Conservation (phyloP, 1,284 basidiomycete species). For the Takashimella tepidaria region DNA sequence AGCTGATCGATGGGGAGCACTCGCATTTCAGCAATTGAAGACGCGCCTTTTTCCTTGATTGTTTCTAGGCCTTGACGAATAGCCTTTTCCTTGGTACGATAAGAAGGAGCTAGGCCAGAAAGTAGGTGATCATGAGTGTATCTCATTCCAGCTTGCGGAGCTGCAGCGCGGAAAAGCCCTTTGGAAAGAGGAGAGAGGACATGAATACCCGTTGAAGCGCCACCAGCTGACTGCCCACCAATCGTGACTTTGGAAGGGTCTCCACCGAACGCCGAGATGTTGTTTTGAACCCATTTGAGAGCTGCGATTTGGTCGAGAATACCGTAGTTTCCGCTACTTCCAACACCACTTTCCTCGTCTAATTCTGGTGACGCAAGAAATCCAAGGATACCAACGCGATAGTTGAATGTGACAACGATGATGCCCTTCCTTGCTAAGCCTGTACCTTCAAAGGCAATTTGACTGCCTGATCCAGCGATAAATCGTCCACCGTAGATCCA, state of each 20-base stretch:
- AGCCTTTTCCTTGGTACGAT: not conserved
- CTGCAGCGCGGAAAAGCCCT: not conserved
- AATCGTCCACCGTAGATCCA: slow-evolving; percentile 26
- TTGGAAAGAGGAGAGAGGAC: not conserved
- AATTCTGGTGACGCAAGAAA: not conserved
- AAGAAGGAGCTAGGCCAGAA: not conserved
- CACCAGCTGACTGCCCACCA: slow-evolving; percentile 2
- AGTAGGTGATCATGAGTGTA: not conserved
- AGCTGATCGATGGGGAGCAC: not conserved
- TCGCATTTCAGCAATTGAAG: not conserved
- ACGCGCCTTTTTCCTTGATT: not conserved
- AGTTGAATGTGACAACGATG: slow-evolving; percentile 53
- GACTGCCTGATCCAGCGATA: slow-evolving; percentile 45
- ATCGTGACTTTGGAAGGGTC: slow-evolving; percentile 54
- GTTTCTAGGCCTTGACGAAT: not conserved
- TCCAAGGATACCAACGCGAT: not conserved
- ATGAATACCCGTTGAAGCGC: not conserved
- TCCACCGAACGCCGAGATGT: slow-evolving; percentile 61
- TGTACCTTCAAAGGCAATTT: slow-evolving; percentile 50
- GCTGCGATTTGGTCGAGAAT: slow-evolving; percentile 30
- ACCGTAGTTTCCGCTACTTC: not conserved
- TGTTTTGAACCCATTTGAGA: slow-evolving; percentile 57
- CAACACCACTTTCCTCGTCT: not conserved
- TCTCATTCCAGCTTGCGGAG: not conserved
- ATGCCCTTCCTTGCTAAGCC: slow-evolving; percentile 50